Base-by-base conservation (phyloP, 164 flowering plant genomes). In the Magnolia changhungtana region DNA sequence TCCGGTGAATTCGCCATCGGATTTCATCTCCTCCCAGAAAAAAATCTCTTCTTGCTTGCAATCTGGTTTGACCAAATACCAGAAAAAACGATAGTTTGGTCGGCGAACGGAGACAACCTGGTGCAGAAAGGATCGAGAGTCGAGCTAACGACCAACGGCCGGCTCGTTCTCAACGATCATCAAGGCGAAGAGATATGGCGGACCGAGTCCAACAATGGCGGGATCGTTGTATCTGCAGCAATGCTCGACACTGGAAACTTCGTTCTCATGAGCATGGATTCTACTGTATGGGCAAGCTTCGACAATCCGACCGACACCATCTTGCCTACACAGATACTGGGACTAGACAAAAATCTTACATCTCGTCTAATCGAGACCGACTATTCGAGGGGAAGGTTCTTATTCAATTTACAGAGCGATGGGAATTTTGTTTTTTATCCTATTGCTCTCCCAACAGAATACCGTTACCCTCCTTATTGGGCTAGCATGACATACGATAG, bases 1-100 rank as follows among this genome's bases (percentile, higher is more conserved):
- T 83, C 87, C 1, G 82, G 82, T 1, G 82, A 85, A 1, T 85
- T 85, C 37, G 83, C 86, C 9, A 81, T 83, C n/a, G 87, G 87
- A 13, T 83, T 85, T 77, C 73, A 55, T 5, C 49, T 74, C 50
- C 49, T 71, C 1, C 37, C 61, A 2, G 80, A 27, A 8, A 59
- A 16, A 1, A 67, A 61, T 1, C 76, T 72, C 50, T 82, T 75
- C 75, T 63, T 81, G 7, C 75, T 85, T 2, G 81, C 82, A 51
- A 80, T 80, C 21, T 84, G 86, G 86, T 86, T 84, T 70, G 20
- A 84, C 55, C 78, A 82, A 69, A 81, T 86, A 63, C 83, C 80
- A 0, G 81, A 81, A 8, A 81, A 69, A 24, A 83, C 85, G 16
- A 70, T 84, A 11, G 79, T 86, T 37, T 86, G 89, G 89, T 83